Base-by-base conservation (phyloP, 352 stramenopile genomes). In the Blastocystis sp. region DNA sequence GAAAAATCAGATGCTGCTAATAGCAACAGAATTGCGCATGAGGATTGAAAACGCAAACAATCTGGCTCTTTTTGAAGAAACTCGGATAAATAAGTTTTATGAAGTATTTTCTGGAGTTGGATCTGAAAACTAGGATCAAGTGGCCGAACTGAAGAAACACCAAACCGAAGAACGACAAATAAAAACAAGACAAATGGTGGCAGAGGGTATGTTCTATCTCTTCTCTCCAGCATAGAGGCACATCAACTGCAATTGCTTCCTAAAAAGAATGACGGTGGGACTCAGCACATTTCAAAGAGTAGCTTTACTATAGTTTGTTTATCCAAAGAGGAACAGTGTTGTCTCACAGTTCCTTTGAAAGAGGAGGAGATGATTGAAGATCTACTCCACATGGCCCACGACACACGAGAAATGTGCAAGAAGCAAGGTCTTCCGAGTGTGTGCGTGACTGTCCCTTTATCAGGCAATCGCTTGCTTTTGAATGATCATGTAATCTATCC, bases 401-500 rank as follows among this genome's bases (percentile, higher is more conserved):
- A 68, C 24, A 66, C 43, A 30, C 20, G 34, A n/a, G 9, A 47
- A 62, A 30, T 85, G 1, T 85, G 54, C 30, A 53, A 85, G n/a
- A 18, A 26, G 16, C 5, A 85, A 26, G 34, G 68, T 30, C 47
- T 68, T 1, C 26, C 26, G 47, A 37, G 41, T 13, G 24, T 20
- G 2, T 65, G n/a, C n/a, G 68, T 66, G 26, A 55, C 54, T 11
- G 47, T 65, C 43, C 73, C 73, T 24, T 34, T 85, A 4, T 85
- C 73, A 2, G 41, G 50, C 50, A 85, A 66, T 43, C 73, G 73
- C 53, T 37, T 85, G 5, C 53, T 85, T 3, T 45, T 85, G n/a
- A 85, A 85, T 30, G 54, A 85, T 53, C 73, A 65, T 69, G 53
- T 85, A 6, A 85, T 85, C 55, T 68, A 68, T n/a, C 73, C 73